These are phyloP conservation scores for Vigna angularis DNA, from an alignment of 306 rosid genomes.

Conservation along the genomic window DNA sequence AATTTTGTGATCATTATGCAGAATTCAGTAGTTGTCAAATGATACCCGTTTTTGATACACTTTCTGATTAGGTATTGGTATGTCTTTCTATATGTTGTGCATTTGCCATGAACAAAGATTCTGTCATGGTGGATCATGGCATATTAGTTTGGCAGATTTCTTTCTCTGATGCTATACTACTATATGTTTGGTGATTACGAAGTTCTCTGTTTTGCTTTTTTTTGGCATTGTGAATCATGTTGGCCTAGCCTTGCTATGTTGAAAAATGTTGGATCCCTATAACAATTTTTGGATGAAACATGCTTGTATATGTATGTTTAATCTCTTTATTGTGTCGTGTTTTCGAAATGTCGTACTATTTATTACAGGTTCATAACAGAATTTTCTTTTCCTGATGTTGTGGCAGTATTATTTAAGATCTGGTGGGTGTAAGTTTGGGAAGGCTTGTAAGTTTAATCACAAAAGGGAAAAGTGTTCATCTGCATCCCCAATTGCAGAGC, in stretches of 20 bases:
- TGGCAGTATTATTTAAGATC: slow-evolving; percentile 80
- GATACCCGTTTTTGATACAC: slow-evolving; percentile 10
- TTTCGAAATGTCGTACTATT: slow-evolving; percentile 19
- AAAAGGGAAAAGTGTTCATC: slow-evolving; percentile 50
- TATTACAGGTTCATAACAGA: slow-evolving; percentile 36
- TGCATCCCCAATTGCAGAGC: slow-evolving; percentile 55
- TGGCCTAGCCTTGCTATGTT: background rate
- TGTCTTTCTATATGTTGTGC: slow-evolving; percentile 6
- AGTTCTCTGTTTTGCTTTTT: background rate
- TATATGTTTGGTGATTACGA: slow-evolving; percentile 15
- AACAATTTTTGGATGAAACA: slow-evolving; percentile 1
- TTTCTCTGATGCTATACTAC: slow-evolving; percentile 12
- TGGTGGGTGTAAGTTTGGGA: slow-evolving; percentile 90
- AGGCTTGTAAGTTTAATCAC: slow-evolving; percentile 87
- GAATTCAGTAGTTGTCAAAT: slow-evolving; percentile 2
- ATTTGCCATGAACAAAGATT: slow-evolving; percentile 20
- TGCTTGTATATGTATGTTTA: slow-evolving; percentile 31
- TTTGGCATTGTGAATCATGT: background rate
- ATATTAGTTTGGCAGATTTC: background rate
- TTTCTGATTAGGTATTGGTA: slow-evolving; percentile 1
- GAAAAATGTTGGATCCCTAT: slow-evolving; percentile 25
- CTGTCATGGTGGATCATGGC: slow-evolving; percentile 2
- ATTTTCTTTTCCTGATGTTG: slow-evolving; percentile 44
- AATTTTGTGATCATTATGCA: slow-evolving; percentile 27
- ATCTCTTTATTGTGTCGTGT: background rate